Percentiles rank a stretch among this genome's conserved stretches.
These are phyloP conservation scores for Epithemia pelagica DNA, from an alignment of 108 stramenopile species.

Conservation along the genomic window DNA sequence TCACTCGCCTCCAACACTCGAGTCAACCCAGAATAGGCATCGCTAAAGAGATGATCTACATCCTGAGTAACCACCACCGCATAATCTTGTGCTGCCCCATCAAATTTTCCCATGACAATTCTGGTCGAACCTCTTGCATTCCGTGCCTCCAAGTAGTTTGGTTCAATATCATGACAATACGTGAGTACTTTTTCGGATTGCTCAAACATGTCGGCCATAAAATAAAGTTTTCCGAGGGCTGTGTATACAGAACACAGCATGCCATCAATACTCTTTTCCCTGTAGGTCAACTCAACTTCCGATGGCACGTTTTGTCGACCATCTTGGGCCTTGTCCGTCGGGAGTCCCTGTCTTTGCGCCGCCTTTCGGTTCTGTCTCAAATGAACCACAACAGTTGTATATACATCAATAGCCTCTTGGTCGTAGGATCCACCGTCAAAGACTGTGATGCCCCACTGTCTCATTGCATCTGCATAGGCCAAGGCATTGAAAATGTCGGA, in stretches of 20 bases:
- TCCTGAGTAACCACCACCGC: slow-evolving; percentile 40
- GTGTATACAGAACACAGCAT: slow-evolving; percentile 47
- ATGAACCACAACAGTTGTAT: slow-evolving; percentile 34
- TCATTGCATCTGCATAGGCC: slow-evolving; percentile 52
- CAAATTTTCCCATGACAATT: slow-evolving; percentile 67
- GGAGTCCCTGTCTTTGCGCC: slow-evolving; percentile 13
- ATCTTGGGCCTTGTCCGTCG: slow-evolving; percentile 10
- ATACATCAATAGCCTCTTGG: slow-evolving; percentile 52
- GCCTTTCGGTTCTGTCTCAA: slow-evolving; percentile 15
- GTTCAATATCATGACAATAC: slow-evolving; percentile 43
- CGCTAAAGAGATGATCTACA: slow-evolving; percentile 32
- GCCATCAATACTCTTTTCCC: slow-evolving; percentile 51
- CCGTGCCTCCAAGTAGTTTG: slow-evolving; percentile 58
- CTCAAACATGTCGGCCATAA: slow-evolving; percentile 85
- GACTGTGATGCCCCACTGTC: slow-evolving; percentile 50
- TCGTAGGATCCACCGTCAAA: slow-evolving; percentile 74
- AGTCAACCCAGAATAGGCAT: slow-evolving; percentile 60
- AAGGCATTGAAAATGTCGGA: slow-evolving; percentile 30
- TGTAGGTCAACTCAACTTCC: slow-evolving; percentile 49
- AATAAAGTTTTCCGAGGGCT: slow-evolving; percentile 52
- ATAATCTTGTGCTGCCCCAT: slow-evolving; percentile 55
- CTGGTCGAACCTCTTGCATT: slow-evolving; percentile 44
- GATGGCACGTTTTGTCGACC: slow-evolving; percentile 26
- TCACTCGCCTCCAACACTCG: slow-evolving; percentile 63
- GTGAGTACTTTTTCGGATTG: slow-evolving; percentile 52